Conservation (phyloP, 1,139 yeast genomes). For the Debaryomycetaceae sp. region DNA sequence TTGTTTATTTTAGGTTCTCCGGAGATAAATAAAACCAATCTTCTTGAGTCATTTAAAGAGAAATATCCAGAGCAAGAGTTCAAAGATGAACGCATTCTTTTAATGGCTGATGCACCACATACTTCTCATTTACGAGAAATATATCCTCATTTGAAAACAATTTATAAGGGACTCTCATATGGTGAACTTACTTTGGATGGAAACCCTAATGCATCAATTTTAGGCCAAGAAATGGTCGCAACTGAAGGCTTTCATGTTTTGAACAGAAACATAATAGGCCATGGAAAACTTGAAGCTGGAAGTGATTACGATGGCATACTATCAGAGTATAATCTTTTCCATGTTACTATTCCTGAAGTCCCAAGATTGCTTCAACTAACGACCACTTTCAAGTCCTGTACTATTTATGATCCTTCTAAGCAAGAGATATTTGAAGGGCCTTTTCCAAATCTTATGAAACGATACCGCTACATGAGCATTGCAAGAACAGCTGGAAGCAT, state of each 20-base stretch:
- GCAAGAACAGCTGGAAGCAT: constrained; percentile 90
- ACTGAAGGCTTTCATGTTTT: constrained; percentile 1
- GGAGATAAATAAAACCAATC: constrained; percentile 31
- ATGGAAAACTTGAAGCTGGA: constrained; percentile 7
- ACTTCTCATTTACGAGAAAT: constrained; percentile 39
- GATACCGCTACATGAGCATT: constrained; percentile 82
- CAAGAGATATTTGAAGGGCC: constrained; percentile 49
- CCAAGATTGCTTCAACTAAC: constrained; percentile 75
- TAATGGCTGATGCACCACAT: constrained; percentile 71
- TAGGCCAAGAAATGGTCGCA: constrained; percentile 31
- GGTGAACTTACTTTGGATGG: constrained; percentile 46
- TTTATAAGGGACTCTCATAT: constrained; percentile 43
- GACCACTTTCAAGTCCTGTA: constrained; percentile 59
- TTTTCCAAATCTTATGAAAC: constrained; percentile 71
- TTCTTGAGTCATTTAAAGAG: constrained; percentile 34
- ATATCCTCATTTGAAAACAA: constrained; percentile 26
- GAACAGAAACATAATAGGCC: constrained; percentile 24
- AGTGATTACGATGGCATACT: constrained; percentile 21
- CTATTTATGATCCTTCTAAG: constrained; percentile 42
- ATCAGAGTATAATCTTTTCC: constrained; percentile 54
- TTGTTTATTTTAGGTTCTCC: constrained; percentile 78
- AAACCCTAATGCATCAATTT: constrained; percentile 27
- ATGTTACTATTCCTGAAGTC: constrained; percentile 69
- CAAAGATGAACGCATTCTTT: constrained; percentile 37
- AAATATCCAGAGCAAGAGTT: constrained; percentile 27